Evolutionary conservation across 352 stramenopile species (phyloP), one percentile per base, ranked within the genome.

Genomic region (Globisporangium cylindrosporum): DNA sequence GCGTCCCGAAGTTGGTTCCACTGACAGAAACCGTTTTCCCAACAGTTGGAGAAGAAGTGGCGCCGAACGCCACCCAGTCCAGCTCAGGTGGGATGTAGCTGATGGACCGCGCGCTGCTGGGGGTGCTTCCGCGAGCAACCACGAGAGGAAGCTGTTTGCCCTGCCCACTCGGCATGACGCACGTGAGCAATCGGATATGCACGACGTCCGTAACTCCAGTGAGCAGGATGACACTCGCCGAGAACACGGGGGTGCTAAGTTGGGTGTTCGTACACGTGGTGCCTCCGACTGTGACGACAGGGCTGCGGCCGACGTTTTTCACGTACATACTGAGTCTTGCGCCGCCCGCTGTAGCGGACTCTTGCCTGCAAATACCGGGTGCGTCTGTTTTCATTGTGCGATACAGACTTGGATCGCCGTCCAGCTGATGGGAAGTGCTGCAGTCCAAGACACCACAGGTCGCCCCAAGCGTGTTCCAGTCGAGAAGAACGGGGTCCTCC

Each of bases 381-480:
- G 67, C 60, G 2, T 66, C 69, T 3, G 76, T 80, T 34, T 68
- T 14, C 14, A 70, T 66, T 5, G 73, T 77, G 24, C 59, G 67
- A 64, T 75, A 86, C 27, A 88, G 71, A 34, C 67, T 73, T 2
- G 78, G 73, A 32, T 87, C 63, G 27, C 81, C 81, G 63, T 81
- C 75, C 24, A 90, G 65, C 1, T 68, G 67, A 34, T 88, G 74
- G n/a, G 71, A 80, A 3, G 79, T 88, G 34, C 77, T 78, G 34
- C 81, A 90, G 59, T 84, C 77, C 1, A 71, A 20, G 14, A 81
- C 64, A 3, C 69, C 68, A 25, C 81, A 90, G 0, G 68, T 76
- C n/a, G 73, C 38, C 4, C 63, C 74, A 25, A 84, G 71, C 24
- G 79, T 86, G 53, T 86, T 78, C 81, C 81, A 90, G 60, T 88